Evolutionary conservation across 2,329 filamentous ascomycete genomes (phyloP).

Genomic region (Thermoascus crustaceus): DNA sequence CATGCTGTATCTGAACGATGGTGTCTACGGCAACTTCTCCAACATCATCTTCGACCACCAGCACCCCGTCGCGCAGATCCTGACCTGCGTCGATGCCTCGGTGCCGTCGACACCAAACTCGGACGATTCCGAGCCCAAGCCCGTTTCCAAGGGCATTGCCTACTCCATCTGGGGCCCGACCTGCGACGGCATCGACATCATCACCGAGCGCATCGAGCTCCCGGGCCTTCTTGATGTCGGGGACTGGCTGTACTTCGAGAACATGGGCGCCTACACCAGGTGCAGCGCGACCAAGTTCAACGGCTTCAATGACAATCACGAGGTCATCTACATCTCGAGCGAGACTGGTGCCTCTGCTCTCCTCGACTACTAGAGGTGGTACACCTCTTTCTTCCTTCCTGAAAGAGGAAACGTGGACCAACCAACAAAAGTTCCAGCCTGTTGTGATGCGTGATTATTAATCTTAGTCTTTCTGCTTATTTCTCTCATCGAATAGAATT

Average conservation of each 20-base stretch:
- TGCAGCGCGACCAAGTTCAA: constrained; percentile 98
- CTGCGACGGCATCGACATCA: constrained; percentile 95
- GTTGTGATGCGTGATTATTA: too few relatives aligned
- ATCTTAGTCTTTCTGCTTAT: too few relatives aligned
- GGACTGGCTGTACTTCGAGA: constrained; percentile 97
- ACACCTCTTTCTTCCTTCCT: too few relatives aligned
- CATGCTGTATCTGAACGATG: constrained; percentile 97
- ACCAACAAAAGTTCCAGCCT: too few relatives aligned
- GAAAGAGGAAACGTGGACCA: too few relatives aligned
- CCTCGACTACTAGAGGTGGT: constrained; percentile 40
- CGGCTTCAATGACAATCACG: constrained; percentile 85
- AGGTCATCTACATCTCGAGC: constrained; percentile 90
- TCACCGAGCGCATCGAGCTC: constrained; percentile 72
- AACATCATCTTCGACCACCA: constrained; percentile 99
- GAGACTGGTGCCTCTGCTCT: constrained; percentile 78
- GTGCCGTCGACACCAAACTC: constrained; percentile 43
- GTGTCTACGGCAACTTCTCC: constrained; percentile 96
- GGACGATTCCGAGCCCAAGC: constrained; percentile 11
- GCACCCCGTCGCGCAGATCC: constrained; percentile 73
- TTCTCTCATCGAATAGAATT: too few relatives aligned
- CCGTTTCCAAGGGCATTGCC: constrained; percentile 49
- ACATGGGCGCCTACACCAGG: constrained; percentile 98
- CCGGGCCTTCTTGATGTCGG: constrained; percentile 74
- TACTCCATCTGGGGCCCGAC: constrained; percentile 99
- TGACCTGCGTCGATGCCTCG: constrained; percentile 57